A percentile compares a stretch with the other conserved stretches of the same genome.
phyloP scores from a whole-genome alignment of 768 basidiomycete species.

The Psilocybe azurescens region DNA sequence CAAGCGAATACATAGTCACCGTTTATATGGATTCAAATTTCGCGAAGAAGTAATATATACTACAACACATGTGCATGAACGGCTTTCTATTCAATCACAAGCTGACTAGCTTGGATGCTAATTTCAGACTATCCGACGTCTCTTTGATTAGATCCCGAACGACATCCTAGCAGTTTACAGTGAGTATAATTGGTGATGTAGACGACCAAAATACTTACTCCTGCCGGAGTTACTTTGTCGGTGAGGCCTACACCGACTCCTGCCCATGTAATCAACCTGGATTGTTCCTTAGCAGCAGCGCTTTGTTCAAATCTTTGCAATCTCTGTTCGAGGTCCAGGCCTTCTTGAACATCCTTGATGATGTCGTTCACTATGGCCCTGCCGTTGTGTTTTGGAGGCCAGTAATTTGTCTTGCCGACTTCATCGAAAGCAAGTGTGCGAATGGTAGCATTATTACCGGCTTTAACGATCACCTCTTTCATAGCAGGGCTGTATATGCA shows the following conservation, averaged over 20 bases:
- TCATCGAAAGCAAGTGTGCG: conserved; percentile 51
- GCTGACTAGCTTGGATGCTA: neutral
- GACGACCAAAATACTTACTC: conserved; percentile 22
- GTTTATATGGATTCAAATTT: too few species aligned
- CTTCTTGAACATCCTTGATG: conserved; percentile 23
- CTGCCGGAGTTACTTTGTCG: conserved; percentile 34
- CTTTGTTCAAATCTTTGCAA: conserved; percentile 33
- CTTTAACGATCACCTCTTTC: conserved; percentile 30
- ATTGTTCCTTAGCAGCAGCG: conserved; percentile 31
- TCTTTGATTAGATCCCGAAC: neutral
- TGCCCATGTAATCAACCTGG: conserved; percentile 45
- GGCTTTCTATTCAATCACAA: neutral
- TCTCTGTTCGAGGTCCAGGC: conserved; percentile 36
- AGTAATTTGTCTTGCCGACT: conserved; percentile 41
- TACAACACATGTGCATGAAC: too few species aligned
- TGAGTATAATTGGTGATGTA: neutral
- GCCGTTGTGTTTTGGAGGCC: conserved; percentile 50
- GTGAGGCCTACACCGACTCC: conserved; percentile 46
- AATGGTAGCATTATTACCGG: conserved; percentile 36
- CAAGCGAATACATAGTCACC: too few species aligned
- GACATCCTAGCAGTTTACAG: neutral
- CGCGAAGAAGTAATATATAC: too few species aligned
- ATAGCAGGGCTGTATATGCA: conserved; percentile 29
- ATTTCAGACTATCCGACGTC: neutral
- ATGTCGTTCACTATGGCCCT: conserved; percentile 48